A percentile compares a stretch with the other conserved stretches of the same genome.
Conservation (phyloP, 371 early-diverging fungal species). For the Synchytrium microbalum region DNA sequence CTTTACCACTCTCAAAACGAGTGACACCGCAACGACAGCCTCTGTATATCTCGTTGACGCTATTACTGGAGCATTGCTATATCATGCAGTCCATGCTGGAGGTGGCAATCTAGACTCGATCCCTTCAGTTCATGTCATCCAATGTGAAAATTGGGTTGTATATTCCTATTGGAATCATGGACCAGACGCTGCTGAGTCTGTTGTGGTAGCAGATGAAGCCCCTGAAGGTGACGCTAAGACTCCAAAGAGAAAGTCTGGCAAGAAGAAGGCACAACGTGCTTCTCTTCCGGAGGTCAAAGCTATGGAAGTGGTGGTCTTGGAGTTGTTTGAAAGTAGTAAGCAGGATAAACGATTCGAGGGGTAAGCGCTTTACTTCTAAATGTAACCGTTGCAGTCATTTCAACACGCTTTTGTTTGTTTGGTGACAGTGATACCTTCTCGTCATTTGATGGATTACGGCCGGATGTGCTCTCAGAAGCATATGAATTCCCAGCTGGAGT, state of each 20-base stretch:
- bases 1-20: constrained; percentile 43
- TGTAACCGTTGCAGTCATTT: constrained; percentile 10
- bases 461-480: constrained; percentile 63
- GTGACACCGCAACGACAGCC: constrained; percentile 12
- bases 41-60: constrained; percentile 68
- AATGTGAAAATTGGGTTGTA: constrained; percentile 83
- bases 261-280: not conserved
- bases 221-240: constrained; percentile 7
- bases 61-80: constrained; percentile 73
- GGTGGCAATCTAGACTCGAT: constrained; percentile 36
- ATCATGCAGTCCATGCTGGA: constrained; percentile 57
- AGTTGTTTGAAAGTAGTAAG: constrained; percentile 73
- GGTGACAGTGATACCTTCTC: constrained; percentile 53
- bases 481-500: constrained; percentile 52
- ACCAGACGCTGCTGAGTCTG: constrained; percentile 38
- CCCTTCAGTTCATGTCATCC: constrained; percentile 45
- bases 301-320: constrained; percentile 58
- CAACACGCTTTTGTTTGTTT: constrained; percentile 6
- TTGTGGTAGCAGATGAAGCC: constrained; percentile 8
- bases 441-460: constrained; percentile 59
- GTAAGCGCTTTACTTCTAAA: constrained; percentile 28
- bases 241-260: constrained; percentile 16
- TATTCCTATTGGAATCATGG: constrained; percentile 82
- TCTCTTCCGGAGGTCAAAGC: constrained; percentile 27
- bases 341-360: constrained; percentile 65